A percentile compares a stretch with the other conserved stretches of the same genome.
Evolutionary conservation across 2,329 filamentous ascomycete species (phyloP).

Genomic region (Metarhizium sp.): DNA sequence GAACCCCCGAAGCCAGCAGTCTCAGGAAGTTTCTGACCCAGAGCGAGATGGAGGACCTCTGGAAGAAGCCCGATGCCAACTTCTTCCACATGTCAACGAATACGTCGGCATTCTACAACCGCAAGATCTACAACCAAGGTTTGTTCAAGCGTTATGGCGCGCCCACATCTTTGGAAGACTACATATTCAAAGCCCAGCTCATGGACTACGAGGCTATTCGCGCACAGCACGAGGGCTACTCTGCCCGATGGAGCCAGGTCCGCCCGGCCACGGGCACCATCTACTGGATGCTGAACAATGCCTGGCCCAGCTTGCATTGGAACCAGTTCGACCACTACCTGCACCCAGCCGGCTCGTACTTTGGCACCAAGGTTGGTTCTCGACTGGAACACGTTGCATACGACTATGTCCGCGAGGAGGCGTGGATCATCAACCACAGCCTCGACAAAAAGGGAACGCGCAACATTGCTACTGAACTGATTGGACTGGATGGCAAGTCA

Average conservation of each 20-base stretch:
- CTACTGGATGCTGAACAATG: conserved; percentile 60
- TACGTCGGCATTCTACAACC: conserved; percentile 44
- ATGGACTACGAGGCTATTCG: conserved; percentile 56
- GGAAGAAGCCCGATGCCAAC: conserved; percentile 41
- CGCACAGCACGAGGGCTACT: conserved; percentile 48
- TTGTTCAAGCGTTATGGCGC: conserved; percentile 41
- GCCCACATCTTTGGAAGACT: conserved; percentile 44
- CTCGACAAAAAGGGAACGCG: conserved; percentile 28
- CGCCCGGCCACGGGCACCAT: conserved; percentile 50
- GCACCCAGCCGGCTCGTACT: conserved; percentile 47
- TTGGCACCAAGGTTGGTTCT: conserved; percentile 43
- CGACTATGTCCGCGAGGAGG: conserved; percentile 35
- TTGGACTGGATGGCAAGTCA: conserved; percentile 35
- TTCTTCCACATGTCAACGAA: conserved; percentile 52
- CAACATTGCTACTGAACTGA: conserved; percentile 36
- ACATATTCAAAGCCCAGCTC: conserved; percentile 50
- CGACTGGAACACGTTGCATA: conserved; percentile 45
- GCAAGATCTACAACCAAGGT: conserved; percentile 48
- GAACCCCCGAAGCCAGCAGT: conserved; percentile 47
- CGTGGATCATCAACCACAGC: conserved; percentile 48
- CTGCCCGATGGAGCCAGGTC: conserved; percentile 36
- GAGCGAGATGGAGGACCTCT: conserved; percentile 43
- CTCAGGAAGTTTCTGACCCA: conserved; percentile 43
- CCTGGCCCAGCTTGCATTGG: conserved; percentile 58
- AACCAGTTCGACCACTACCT: conserved; percentile 56